Base-by-base conservation (phyloP, 331 rosid species). In the Cydonia oblonga region DNA sequence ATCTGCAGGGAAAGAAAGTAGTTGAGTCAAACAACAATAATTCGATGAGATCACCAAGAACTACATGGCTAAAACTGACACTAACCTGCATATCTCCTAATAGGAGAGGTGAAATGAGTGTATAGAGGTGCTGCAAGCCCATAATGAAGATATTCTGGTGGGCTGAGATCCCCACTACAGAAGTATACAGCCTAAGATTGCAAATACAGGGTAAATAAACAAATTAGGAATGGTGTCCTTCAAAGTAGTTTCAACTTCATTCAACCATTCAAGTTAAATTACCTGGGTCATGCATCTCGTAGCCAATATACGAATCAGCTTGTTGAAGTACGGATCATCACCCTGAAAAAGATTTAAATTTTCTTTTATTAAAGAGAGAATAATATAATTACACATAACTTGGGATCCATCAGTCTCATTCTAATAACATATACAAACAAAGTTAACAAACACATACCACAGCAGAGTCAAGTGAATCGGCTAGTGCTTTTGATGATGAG, bases 221-320 rank as follows among this genome's bases (percentile, higher is more conserved):
- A 69, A 20, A 10, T 56, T 62, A 33, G 57, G 74, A 70, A 53
- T 12, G 30, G 16, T 64, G 54, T 26, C 38, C 15, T 60, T 18
- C 52, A 38, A 68, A 62, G n/a, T 68, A 28, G 53, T 78, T 75
- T 26, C 29, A 60, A 73, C 69, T 70, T 57, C 64, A 33, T 58
- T 68, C n/a, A 35, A 46, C 60, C 53, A 65, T 33, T 63, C 30
- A 29, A 62, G 71, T 79, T 63, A 81, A 71, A 75, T 85, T 84
- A 95, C 99, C 96, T 95, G 97, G 76, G 87, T 85, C 97, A 95
- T 91, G 90, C 99, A 95, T 80, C 99, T 89, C 18, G 99, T 95
- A 64, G 99, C 90, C 79, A 95, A 76, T 75, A 95, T 95, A 40
- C 97, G 92, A 75, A 95, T 89, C 74, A 95, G 81, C 87, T 91